A percentile compares a stretch with the other conserved stretches of the same genome.
These are phyloP conservation scores for Malus hybrid DNA, from an alignment of 331 rosid genomes.

Conservation along the genomic window DNA sequence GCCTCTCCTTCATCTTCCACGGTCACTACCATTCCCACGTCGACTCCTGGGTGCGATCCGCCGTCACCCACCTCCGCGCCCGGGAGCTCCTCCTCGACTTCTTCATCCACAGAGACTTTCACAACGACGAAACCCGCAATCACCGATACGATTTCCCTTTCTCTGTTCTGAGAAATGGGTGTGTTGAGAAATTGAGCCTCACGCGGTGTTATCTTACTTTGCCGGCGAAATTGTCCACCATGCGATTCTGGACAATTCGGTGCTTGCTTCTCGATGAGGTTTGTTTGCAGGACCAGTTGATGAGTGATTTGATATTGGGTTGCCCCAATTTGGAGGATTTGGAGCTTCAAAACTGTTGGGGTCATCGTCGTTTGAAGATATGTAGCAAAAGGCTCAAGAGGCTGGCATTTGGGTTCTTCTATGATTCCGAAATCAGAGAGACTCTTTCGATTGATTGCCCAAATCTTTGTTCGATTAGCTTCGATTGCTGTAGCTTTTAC, in stretches of 20 bases:
- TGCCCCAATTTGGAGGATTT: background rate
- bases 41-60: slow-evolving; percentile 2
- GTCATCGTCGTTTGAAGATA: background rate
- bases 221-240: background rate
- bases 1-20: slow-evolving; percentile 1
- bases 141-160: background rate
- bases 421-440: background rate
- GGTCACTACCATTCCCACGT: background rate
- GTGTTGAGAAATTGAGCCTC: background rate
- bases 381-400: background rate
- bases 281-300: background rate
- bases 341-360: background rate
- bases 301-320: background rate
- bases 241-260: background rate
- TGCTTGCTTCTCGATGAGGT: background rate
- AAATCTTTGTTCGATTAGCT: background rate
- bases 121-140: background rate
- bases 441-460: slow-evolving; percentile 4
- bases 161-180: background rate
- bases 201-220: background rate
- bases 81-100: slow-evolving; percentile 2
- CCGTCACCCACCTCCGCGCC: slow-evolving; percentile 1
- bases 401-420: background rate
- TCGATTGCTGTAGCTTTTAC: background rate
- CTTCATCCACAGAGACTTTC: background rate